phyloP scores from a whole-genome alignment of 805 yeast genomes.

The Yarrowia osloensis region DNA sequence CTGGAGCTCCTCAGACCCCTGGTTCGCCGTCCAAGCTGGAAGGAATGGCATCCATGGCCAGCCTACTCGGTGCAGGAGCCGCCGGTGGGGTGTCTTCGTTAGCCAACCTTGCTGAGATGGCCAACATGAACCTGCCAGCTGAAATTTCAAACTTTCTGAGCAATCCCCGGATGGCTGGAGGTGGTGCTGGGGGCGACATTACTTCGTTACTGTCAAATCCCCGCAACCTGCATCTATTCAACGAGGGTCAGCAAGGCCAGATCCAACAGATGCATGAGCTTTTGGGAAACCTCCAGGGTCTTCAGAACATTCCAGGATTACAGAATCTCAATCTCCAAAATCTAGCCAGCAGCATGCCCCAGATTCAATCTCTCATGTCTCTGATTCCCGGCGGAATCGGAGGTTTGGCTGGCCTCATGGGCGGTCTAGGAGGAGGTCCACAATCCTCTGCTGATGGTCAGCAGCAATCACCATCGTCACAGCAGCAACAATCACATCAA shows the following conservation, averaged over 20 bases:
- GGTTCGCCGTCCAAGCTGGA: conserved; percentile 25
- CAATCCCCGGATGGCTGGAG: conserved; percentile 12
- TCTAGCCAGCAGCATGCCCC: conserved; percentile 26
- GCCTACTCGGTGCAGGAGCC: conserved; percentile 5
- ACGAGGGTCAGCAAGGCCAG: conserved; percentile 29
- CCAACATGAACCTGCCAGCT: conserved; percentile 8
- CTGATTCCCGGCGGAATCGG: conserved; percentile 28
- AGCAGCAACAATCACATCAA: not conserved
- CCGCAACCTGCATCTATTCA: conserved; percentile 18
- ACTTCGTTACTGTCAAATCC: conserved; percentile 21
- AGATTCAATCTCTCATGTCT: conserved; percentile 26
- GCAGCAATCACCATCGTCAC: not conserved
- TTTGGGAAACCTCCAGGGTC: conserved; percentile 20
- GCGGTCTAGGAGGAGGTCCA: conserved; percentile 9
- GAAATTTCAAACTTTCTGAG: conserved; percentile 12
- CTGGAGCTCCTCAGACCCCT: not conserved
- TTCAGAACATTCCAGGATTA: conserved; percentile 10
- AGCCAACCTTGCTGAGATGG: conserved; percentile 18
- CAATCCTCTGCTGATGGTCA: not conserved
- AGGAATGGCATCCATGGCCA: conserved; percentile 25
- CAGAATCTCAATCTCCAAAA: conserved; percentile 17
- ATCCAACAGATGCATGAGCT: conserved; percentile 26
- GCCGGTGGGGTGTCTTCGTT: conserved; percentile 11
- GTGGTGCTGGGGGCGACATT: conserved; percentile 19
- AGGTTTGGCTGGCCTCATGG: conserved; percentile 23